A percentile compares a stretch with the other conserved stretches of the same genome.
These are phyloP conservation scores for Poronia punctata DNA, from an alignment of 495 filamentous ascomycete species.

Conservation along the genomic window DNA sequence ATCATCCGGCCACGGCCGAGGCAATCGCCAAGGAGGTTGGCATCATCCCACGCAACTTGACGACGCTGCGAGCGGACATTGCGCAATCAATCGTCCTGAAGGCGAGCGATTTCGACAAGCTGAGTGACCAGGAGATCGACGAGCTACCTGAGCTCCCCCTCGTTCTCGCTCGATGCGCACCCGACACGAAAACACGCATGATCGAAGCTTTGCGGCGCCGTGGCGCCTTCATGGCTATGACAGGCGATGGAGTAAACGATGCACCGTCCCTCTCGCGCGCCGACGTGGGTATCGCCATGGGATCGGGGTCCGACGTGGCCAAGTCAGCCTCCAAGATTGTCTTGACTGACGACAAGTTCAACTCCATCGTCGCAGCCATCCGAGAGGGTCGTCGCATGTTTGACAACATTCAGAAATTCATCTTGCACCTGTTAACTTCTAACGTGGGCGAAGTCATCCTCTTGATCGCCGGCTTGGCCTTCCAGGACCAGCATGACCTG, in stretches of 20 bases:
- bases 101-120: slow-evolving; percentile 56
- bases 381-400: slow-evolving; percentile 68
- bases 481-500: slow-evolving; percentile 55
- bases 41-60: slow-evolving; percentile 56
- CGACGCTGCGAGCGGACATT: slow-evolving; percentile 44
- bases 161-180: slow-evolving; percentile 60
- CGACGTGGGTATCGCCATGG: slow-evolving; percentile 85
- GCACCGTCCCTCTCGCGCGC: slow-evolving; percentile 70
- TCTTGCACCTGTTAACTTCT: slow-evolving; percentile 63
- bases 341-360: slow-evolving; percentile 84
- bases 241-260: slow-evolving; percentile 80
- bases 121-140: slow-evolving; percentile 54
- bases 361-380: slow-evolving; percentile 67
- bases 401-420: slow-evolving; percentile 78
- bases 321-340: slow-evolving; percentile 85
- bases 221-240: slow-evolving; percentile 54
- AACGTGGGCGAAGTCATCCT: slow-evolving; percentile 71
- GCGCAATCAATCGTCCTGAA: slow-evolving; percentile 54
- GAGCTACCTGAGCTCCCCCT: slow-evolving; percentile 51
- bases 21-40: slow-evolving; percentile 72
- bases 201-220: slow-evolving; percentile 62
- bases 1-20: slow-evolving; percentile 67
- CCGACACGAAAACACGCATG: slow-evolving; percentile 61
- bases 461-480: slow-evolving; percentile 62
- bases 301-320: slow-evolving; percentile 81